Base-by-base conservation (phyloP, 2,329 filamentous ascomycete genomes). In the Aspergillus novofumigatus region DNA sequence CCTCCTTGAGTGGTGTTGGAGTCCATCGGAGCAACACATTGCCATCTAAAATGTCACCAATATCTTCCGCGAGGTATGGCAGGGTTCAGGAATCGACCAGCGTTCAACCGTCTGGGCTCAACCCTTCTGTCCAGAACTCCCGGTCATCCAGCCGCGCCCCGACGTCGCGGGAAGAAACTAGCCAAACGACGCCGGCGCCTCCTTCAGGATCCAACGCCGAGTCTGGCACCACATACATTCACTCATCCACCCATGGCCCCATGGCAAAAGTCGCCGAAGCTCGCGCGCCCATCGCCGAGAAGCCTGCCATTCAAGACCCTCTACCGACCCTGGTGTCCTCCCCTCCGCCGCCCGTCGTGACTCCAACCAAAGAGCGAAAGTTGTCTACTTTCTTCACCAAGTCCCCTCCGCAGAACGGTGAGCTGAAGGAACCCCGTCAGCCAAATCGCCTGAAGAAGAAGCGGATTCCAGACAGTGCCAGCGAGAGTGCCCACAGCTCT, bases 381-480 rank as follows among this genome's bases (percentile, higher is more conserved):
- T 73, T 95, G 55, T 81, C 88, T 52, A 84, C 79, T 66, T 77
- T 95, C 41, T 89, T 95, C 67, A 83, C 68, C 26, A 77, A 89
- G 66, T 83, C 87, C 62, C 87, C 89, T 2, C 85, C 88, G 1
- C 81, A 82, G 0, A 80, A 77, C 26, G 83, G 85, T 45, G 81
- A 76, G 3, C 73, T 78, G 41, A 87, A 87, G 60, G 86, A 83
- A 65, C 74, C 68, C 8, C 84, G 90, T 49, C 88, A 88, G 69
- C 91, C 92, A 0, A 97, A 96, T 68, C 96, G 97, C 74, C 78
- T 99, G 52, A 89, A 88, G 73, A 97, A 97, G 80, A 96, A 91
- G 74, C 82, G 77, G n/a, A 79, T 89, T 55, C 87, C 90, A 0
- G 87, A 86, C 45, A 91, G 90, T 67, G 77, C 89, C 23, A 92